phyloP scores from a whole-genome alignment of 2,329 filamentous ascomycete genomes.

The Alternaria consortialis region DNA sequence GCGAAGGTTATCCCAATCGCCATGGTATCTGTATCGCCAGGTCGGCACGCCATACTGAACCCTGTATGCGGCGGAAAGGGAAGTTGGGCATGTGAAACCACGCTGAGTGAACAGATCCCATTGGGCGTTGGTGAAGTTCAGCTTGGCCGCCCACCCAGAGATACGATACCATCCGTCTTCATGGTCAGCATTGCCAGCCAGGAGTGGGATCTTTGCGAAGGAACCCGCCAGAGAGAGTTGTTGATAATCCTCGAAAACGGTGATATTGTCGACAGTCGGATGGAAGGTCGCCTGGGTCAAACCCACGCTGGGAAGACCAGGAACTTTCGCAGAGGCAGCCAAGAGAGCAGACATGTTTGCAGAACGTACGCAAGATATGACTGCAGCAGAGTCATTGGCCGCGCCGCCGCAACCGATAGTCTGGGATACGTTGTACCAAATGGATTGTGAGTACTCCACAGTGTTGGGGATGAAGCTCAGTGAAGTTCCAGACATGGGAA shows the following conservation, averaged over 20 bases:
- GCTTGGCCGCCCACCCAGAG: slow-evolving; percentile 30
- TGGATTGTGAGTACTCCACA: slow-evolving; percentile 29
- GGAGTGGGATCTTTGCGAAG: slow-evolving; percentile 36
- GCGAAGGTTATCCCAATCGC: slow-evolving; percentile 47
- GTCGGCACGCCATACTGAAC: slow-evolving; percentile 41
- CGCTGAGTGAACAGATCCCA: slow-evolving; percentile 38
- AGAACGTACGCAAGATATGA: slow-evolving; percentile 51
- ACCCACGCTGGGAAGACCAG: slow-evolving; percentile 36
- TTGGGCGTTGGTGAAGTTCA: slow-evolving; percentile 33
- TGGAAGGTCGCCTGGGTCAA: slow-evolving; percentile 40
- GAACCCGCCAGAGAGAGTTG: slow-evolving; percentile 29
- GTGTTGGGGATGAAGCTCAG: slow-evolving; percentile 44
- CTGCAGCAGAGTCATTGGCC: slow-evolving; percentile 29
- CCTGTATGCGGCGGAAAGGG: slow-evolving; percentile 29
- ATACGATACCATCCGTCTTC: slow-evolving; percentile 42
- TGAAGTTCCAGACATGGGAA: slow-evolving; percentile 59
- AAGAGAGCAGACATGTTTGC: slow-evolving; percentile 32
- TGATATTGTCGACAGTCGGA: slow-evolving; percentile 42
- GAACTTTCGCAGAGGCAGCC: slow-evolving; percentile 39
- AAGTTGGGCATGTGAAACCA: slow-evolving; percentile 37
- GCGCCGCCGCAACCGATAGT: slow-evolving; percentile 48
- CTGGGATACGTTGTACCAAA: slow-evolving; percentile 51
- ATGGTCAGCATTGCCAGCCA: slow-evolving; percentile 37
- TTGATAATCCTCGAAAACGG: slow-evolving; percentile 42
- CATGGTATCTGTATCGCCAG: slow-evolving; percentile 51